Evolutionary conservation across 2,329 filamentous ascomycete genomes (phyloP).

Genomic region (Ambrosiella xylebori): DNA sequence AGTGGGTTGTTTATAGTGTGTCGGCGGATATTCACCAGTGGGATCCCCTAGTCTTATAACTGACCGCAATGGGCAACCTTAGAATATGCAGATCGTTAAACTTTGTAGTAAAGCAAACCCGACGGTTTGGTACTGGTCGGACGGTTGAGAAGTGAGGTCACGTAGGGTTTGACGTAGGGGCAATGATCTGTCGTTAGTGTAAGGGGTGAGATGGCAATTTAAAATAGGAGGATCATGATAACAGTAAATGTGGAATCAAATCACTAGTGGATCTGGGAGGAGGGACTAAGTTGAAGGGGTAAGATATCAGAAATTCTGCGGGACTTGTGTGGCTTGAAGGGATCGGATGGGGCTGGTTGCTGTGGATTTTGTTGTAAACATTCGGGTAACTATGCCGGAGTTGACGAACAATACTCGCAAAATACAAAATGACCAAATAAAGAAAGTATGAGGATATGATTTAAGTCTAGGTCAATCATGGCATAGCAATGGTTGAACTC

Average conservation of each 20-base stretch:
- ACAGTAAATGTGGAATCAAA: background rate
- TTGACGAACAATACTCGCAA: too few species aligned
- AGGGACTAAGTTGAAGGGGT: background rate
- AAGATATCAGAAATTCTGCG: background rate
- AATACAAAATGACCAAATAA: too few species aligned
- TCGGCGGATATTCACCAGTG: background rate
- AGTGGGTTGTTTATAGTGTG: background rate
- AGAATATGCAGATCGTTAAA: background rate
- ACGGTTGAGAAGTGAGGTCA: background rate
- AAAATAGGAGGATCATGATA: background rate
- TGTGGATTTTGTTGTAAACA: background rate
- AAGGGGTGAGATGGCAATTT: background rate
- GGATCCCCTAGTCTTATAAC: background rate
- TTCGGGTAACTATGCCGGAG: background rate
- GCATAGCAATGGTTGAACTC: too few species aligned
- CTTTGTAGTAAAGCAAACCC: background rate
- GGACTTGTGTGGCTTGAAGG: background rate
- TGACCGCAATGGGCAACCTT: slow-evolving; percentile 1
- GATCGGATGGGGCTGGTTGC: background rate
- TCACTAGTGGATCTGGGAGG: background rate
- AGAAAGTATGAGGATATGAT: too few species aligned
- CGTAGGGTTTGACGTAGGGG: background rate
- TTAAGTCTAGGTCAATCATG: too few species aligned
- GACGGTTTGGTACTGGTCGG: background rate
- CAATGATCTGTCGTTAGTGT: background rate